A percentile compares a stretch with the other conserved stretches of the same genome.
Conservation (phyloP, 2,329 filamentous ascomycete genomes). For the Colletotrichum sansevieriae region DNA sequence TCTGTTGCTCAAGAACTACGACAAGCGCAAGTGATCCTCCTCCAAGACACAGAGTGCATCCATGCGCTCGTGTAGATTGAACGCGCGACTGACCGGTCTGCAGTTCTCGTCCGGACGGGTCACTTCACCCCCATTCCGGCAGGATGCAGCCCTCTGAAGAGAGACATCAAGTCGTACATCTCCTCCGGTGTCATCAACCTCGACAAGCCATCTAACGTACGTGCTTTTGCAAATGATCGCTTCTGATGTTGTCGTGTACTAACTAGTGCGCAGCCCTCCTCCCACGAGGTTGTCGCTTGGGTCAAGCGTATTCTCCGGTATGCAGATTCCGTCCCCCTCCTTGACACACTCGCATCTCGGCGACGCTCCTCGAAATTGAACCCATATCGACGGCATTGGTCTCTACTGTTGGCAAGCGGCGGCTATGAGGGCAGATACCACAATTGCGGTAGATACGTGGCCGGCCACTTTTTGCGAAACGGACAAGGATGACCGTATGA, state of each 20-base stretch:
- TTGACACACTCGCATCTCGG: background rate
- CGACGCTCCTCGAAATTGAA: constrained; percentile 23
- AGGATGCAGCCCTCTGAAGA: constrained; percentile 90
- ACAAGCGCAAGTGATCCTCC: constrained; percentile 75
- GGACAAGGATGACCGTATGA: constrained; percentile 6
- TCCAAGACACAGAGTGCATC: constrained; percentile 20
- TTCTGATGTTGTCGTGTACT: constrained; percentile 1
- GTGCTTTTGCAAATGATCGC: background rate
- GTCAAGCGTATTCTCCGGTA: constrained; percentile 97
- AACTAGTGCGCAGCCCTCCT: constrained; percentile 51
- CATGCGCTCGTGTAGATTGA: constrained; percentile 34
- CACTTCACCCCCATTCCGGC: constrained; percentile 98
- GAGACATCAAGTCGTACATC: constrained; percentile 97
- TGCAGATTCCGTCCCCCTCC: constrained; percentile 42
- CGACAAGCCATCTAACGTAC: constrained; percentile 69
- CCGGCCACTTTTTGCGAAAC: background rate
- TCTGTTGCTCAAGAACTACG: constrained; percentile 95
- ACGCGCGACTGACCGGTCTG: constrained; percentile 44
- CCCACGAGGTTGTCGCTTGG: constrained; percentile 99
- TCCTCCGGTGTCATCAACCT: constrained; percentile 98
- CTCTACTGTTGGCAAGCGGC: background rate
- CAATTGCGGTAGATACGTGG: background rate
- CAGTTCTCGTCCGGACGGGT: constrained; percentile 91
- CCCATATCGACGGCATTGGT: background rate
- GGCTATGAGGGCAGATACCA: background rate